Percentiles rank a stretch among this genome's conserved stretches.
These are phyloP conservation scores for Pseudonitzschia pungens DNA, from an alignment of 108 stramenopile genomes.

Conservation along the genomic window DNA sequence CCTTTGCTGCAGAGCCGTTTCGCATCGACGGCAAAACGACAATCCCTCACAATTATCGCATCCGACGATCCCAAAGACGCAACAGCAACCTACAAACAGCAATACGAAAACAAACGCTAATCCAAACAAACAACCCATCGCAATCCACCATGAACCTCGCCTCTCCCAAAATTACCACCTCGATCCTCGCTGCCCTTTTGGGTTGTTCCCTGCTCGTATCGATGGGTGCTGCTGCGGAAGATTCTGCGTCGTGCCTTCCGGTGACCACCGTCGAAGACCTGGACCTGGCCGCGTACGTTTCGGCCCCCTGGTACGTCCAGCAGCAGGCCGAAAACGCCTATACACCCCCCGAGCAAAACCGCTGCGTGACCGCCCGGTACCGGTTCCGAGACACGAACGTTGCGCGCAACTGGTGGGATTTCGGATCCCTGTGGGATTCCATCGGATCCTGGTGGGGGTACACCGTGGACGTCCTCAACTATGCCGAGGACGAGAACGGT, in stretches of 20 bases:
- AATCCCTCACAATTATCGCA: too few relatives aligned
- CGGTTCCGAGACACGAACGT: not conserved
- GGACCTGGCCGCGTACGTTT: not conserved
- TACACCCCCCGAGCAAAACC: conserved; percentile 34
- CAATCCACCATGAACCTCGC: not conserved
- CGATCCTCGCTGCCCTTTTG: not conserved
- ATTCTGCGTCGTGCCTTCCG: not conserved
- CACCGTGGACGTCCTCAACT: conserved; percentile 41
- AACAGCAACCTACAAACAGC: too few relatives aligned
- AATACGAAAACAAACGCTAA: too few relatives aligned
- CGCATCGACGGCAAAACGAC: too few relatives aligned
- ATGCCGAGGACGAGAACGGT: conserved; percentile 29
- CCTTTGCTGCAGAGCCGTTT: too few relatives aligned
- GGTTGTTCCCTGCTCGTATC: too few relatives aligned
- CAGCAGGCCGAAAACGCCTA: conserved; percentile 25
- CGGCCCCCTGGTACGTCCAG: conserved; percentile 15
- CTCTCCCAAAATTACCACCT: not conserved
- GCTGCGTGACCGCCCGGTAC: conserved; percentile 46
- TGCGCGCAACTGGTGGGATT: not conserved
- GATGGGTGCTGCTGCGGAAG: too few relatives aligned
- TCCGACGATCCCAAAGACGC: too few relatives aligned
- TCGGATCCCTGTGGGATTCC: too few relatives aligned
- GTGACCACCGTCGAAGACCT: conserved; percentile 8
- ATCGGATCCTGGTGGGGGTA: conserved; percentile 46
- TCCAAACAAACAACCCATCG: not conserved